These are phyloP conservation scores for Camelina neglecta DNA, from an alignment of 345 rosid species.

Conservation along the genomic window DNA sequence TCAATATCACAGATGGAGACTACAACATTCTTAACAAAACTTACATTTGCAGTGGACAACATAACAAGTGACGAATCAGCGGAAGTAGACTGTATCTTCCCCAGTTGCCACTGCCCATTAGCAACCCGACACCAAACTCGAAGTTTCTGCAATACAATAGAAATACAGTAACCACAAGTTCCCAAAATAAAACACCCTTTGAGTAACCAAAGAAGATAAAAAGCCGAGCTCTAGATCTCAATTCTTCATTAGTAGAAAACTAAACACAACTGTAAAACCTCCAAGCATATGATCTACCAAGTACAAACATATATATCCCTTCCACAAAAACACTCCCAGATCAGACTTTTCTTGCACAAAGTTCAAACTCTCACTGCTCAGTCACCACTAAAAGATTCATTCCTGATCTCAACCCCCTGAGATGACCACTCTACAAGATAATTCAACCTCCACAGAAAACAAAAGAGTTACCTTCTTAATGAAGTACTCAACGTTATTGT, in stretches of 20 bases:
- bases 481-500: slow-evolving; percentile 74
- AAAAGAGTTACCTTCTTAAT: slow-evolving; percentile 62
- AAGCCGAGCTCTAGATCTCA: not conserved
- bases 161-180: slow-evolving; percentile 14
- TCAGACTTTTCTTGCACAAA: slow-evolving; percentile 11
- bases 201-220: slow-evolving; percentile 9
- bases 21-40: slow-evolving; percentile 37
- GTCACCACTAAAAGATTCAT: slow-evolving; percentile 2
- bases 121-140: slow-evolving; percentile 76
- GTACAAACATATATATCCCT: not conserved
- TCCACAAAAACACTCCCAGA: slow-evolving; percentile 2
- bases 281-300: slow-evolving; percentile 18
- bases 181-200: not conserved
- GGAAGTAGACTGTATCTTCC: slow-evolving; percentile 72
- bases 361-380: slow-evolving; percentile 16
- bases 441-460: slow-evolving; percentile 3
- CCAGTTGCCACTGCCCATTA: slow-evolving; percentile 74
- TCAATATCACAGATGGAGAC: slow-evolving; percentile 25
- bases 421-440: not conserved
- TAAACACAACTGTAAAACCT: slow-evolving; percentile 10
- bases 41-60: slow-evolving; percentile 71
- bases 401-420: slow-evolving; percentile 8
- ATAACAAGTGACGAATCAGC: slow-evolving; percentile 70
- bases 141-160: slow-evolving; percentile 64
- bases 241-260: not conserved